Conservation (phyloP, 495 filamentous ascomycete genomes). For the Aspergillus incahuasiensis region DNA sequence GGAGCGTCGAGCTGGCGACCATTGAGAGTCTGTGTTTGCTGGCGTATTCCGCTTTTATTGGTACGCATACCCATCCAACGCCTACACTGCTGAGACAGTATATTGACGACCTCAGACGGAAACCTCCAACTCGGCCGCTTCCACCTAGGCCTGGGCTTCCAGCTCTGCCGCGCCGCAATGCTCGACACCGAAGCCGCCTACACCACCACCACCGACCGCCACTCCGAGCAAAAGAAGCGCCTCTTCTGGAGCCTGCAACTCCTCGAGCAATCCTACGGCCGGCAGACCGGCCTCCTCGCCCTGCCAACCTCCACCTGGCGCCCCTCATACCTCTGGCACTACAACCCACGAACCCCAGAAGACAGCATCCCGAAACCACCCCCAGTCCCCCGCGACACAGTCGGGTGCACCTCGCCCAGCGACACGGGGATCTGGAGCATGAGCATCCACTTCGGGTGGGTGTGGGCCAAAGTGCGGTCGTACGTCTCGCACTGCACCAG, state of each 20-base stretch:
- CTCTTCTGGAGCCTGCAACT: conserved; percentile 44
- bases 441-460: conserved; percentile 40
- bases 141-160: conserved; percentile 39
- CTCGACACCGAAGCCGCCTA: conserved; percentile 36
- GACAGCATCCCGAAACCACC: conserved; percentile 24
- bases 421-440: conserved; percentile 43
- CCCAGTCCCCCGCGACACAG: conserved; percentile 32
- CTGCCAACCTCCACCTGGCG: conserved; percentile 31
- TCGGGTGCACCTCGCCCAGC: conserved; percentile 25
- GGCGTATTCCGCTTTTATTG: conserved; percentile 40
- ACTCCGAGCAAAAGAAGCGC: conserved; percentile 37
- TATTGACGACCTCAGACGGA: conserved; percentile 29
- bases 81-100: not conserved
- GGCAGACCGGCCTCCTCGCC: conserved; percentile 36
- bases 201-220: conserved; percentile 21
- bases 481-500: conserved; percentile 40
- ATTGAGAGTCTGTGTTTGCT: conserved; percentile 44
- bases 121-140: conserved; percentile 38
- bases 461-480: conserved; percentile 40
- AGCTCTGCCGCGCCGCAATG: conserved; percentile 42
- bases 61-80: conserved; percentile 15
- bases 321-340: conserved; percentile 25
- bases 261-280: conserved; percentile 39
- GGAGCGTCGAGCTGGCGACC: conserved; percentile 40
- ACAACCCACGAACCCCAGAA: conserved; percentile 9